phyloP scores from a whole-genome alignment of 306 rosid species.

The Mimosa bimucronata region DNA sequence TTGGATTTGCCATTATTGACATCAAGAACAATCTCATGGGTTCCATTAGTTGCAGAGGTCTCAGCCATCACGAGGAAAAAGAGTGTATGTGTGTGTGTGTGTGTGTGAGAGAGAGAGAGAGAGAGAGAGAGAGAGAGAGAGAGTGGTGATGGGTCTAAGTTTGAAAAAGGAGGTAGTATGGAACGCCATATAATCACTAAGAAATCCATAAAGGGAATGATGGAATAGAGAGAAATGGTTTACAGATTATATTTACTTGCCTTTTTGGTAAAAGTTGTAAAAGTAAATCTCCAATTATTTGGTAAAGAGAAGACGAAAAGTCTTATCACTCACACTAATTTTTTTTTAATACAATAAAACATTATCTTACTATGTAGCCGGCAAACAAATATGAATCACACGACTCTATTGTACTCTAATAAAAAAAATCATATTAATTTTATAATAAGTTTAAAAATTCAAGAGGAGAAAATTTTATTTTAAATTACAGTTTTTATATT shows the following conservation, averaged over 20 bases:
- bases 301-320: not conserved
- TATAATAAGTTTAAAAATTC: too few species aligned
- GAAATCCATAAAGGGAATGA: not conserved
- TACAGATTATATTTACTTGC: not conserved
- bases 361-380: too few species aligned
- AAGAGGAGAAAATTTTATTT: not conserved
- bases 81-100: not conserved
- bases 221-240: not conserved
- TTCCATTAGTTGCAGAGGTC: constrained; percentile 41
- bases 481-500: too few species aligned
- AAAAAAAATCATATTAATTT: not conserved
- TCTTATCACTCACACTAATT: not conserved
- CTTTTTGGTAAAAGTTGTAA: not conserved
- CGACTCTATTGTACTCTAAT: too few species aligned
- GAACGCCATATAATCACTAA: not conserved
- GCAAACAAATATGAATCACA: too few species aligned
- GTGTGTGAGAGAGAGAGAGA: not conserved
- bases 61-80: constrained; percentile 55
- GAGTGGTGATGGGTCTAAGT: not conserved
- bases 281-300: not conserved
- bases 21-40: constrained; percentile 44
- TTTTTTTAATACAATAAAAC: too few species aligned
- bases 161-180: not conserved
- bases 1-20: constrained; percentile 32
- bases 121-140: not conserved